Base-by-base conservation (phyloP, 805 yeast genomes). In the Wickerhamomyces strasburgensis region DNA sequence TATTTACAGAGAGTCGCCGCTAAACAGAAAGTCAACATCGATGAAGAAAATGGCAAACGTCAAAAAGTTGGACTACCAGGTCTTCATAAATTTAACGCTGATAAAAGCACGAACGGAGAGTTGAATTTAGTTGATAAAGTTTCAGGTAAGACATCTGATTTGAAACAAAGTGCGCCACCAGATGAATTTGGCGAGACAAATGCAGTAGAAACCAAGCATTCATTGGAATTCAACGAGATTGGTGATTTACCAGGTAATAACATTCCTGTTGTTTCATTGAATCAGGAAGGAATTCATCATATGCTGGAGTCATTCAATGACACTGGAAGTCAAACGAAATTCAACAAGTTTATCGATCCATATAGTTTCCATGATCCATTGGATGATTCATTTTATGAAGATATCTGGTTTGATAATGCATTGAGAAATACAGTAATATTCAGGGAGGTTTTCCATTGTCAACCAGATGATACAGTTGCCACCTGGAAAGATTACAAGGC, bases 381-480 rank as follows among this genome's bases (percentile, higher is more conserved):
- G 33, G 76, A 73, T 41, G 82, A 75, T n/a, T 75, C 74, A 2
- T 93, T 93, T 56, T 86, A 78, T 52, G 89, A 84, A 49, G 96
- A 87, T 49, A 57, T 80, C 6, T 90, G 96, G 96, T 74, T 70
- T 56, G 80, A 80, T 5, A 77, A 75, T 51, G 97, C 98, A 0
- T 65, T 82, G 36, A 71, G 89, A 50, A 93, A 93, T 54, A 87
- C 98, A 0, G 69, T 75, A 41, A 64, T 94, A 2, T 93, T 75
- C 64, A 70, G 96, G 43, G 68, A 82, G 58, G 84, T 93, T 1
- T 93, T 93, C 71, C 89, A 89, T 46, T 78, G 86, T 44, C 98
- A 94, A 56, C 99, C 99, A 0, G 98, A 93, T 60, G 87, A 90
- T 57, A 68, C 76, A 6, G 98, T 90, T n/a, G 70, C 70, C 17